These are phyloP conservation scores for Phytophthora pseudosyringae DNA, from an alignment of 352 stramenopile genomes.

Conservation along the genomic window DNA sequence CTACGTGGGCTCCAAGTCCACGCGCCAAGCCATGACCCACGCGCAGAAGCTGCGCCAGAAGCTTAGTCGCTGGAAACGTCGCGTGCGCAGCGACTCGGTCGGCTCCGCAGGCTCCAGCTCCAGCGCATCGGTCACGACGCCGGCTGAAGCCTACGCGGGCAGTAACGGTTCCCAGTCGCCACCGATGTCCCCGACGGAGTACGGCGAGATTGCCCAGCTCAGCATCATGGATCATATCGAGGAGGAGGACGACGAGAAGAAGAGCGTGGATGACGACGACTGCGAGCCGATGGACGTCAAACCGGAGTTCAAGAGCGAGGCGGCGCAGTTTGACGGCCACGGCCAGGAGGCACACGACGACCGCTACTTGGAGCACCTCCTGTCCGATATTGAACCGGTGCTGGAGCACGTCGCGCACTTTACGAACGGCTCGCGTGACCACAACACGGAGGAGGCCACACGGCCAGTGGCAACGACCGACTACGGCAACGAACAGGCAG, in stretches of 20 bases:
- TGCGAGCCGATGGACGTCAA: constrained; percentile 34
- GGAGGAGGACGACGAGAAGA: constrained; percentile 32
- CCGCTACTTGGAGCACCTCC: constrained; percentile 50
- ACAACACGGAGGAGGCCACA: constrained; percentile 9
- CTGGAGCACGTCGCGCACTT: constrained; percentile 61
- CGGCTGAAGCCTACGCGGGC: constrained; percentile 5
- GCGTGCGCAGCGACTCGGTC: constrained; percentile 45
- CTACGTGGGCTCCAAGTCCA: constrained; percentile 68
- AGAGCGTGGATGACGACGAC: constrained; percentile 23
- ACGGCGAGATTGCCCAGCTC: constrained; percentile 33
- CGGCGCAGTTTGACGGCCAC: constrained; percentile 20
- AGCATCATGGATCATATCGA: constrained; percentile 37
- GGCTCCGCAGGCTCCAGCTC: constrained; percentile 28
- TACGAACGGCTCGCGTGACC: constrained; percentile 30
- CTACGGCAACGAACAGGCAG: constrained; percentile 27
- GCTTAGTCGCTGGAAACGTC: constrained; percentile 61
- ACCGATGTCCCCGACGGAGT: constrained; percentile 37
- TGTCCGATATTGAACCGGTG: constrained; percentile 58
- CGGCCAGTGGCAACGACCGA: constrained; percentile 29
- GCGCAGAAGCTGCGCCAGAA: constrained; percentile 77
- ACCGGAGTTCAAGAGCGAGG: constrained; percentile 19
- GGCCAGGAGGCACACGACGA: constrained; percentile 39
- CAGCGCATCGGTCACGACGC: constrained; percentile 29
- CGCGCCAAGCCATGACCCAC: constrained; percentile 72
- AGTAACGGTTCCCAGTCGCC: constrained; percentile 27